phyloP scores from a whole-genome alignment of 2,329 filamentous ascomycete species.

The Colletotrichum sojae region DNA sequence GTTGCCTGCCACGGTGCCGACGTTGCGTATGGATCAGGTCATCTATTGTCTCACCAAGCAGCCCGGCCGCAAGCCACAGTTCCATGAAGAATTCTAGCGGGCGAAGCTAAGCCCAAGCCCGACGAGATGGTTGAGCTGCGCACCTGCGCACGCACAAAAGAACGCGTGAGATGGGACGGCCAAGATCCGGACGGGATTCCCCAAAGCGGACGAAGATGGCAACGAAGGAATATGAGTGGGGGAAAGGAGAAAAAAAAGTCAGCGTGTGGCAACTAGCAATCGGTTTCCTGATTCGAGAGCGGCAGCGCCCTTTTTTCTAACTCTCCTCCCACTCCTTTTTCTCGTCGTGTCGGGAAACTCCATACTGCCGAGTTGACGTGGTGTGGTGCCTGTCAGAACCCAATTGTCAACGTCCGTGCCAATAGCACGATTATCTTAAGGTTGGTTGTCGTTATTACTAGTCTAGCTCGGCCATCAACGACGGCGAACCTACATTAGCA shows the following conservation, averaged over 20 bases:
- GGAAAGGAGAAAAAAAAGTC: too few species aligned
- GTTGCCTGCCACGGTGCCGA: slow-evolving; percentile 3
- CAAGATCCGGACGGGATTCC: slow-evolving; percentile 4
- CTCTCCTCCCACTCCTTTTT: slow-evolving; percentile 3
- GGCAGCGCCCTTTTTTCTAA: slow-evolving; percentile 14
- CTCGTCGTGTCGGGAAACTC: neutral
- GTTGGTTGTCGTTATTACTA: neutral
- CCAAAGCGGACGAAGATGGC: slow-evolving; percentile 8
- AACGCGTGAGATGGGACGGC: neutral
- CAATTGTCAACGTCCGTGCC: neutral
- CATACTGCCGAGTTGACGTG: too few species aligned
- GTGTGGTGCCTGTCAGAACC: slow-evolving; percentile 14
- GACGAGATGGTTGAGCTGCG: slow-evolving; percentile 1
- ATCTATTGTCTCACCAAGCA: too few species aligned
- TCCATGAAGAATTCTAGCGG: neutral
- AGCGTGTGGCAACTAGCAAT: slow-evolving; percentile 23
- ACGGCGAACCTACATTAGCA: slow-evolving; percentile 14
- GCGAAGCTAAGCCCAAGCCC: slow-evolving; percentile 1
- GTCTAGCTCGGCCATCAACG: neutral
- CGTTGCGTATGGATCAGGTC: too few species aligned
- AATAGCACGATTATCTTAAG: slow-evolving; percentile 1
- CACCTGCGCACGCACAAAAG: neutral
- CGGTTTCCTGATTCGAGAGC: slow-evolving; percentile 31
- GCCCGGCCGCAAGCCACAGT: neutral
- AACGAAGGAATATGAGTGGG: neutral